Conservation (phyloP, 2,329 filamentous ascomycete genomes). For the Sporothrix humicola region DNA sequence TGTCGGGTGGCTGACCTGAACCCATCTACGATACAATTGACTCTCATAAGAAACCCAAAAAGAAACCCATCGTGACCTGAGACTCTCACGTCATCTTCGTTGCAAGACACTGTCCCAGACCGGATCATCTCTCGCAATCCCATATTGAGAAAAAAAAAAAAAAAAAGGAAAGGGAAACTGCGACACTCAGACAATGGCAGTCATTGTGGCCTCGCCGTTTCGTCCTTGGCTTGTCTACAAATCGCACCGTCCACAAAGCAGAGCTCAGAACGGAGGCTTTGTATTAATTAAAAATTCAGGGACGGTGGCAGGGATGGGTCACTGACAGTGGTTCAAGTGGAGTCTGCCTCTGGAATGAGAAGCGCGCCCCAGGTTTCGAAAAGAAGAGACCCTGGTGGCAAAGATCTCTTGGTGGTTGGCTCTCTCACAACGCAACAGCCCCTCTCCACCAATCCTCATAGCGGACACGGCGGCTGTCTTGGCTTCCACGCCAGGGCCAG, state of each 20-base stretch:
- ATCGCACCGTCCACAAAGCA: neutral
- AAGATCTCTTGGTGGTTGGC: slow-evolving; percentile 25
- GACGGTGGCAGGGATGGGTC: slow-evolving; percentile 28
- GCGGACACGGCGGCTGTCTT: neutral
- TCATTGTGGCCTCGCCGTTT: too few species aligned
- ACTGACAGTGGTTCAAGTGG: slow-evolving; percentile 28
- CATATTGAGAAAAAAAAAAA: neutral
- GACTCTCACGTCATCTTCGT: slow-evolving; percentile 27
- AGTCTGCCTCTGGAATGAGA: slow-evolving; percentile 29
- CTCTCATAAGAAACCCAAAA: neutral
- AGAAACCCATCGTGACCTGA: slow-evolving; percentile 8
- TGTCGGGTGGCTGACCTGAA: neutral
- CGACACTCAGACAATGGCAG: neutral
- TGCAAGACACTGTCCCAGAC: slow-evolving; percentile 17
- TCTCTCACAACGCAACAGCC: neutral
- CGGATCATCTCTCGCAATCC: neutral
- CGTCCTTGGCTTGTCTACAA: slow-evolving; percentile 15
- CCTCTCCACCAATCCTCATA: neutral
- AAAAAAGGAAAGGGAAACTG: too few species aligned
- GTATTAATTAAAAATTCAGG: slow-evolving; percentile 12
- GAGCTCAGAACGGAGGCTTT: slow-evolving; percentile 2
- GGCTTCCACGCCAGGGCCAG: neutral
- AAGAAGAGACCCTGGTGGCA: slow-evolving; percentile 12
- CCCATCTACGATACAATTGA: neutral
- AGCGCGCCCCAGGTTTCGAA: slow-evolving; percentile 32